Conservation (phyloP, 78 protist genomes). For the Polysphondylium violaceum region DNA sequence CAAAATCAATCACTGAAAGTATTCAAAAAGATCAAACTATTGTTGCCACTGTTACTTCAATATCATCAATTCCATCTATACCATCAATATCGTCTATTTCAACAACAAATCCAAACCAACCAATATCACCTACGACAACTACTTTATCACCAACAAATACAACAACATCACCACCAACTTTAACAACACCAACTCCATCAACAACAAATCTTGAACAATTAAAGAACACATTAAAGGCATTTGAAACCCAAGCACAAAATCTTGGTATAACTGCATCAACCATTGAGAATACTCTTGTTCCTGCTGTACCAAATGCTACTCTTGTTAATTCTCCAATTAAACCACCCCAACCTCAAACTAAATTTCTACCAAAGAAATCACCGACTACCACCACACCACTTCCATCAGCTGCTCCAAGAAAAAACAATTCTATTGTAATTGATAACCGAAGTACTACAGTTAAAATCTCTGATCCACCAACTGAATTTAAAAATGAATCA, state of each 20-base stretch:
- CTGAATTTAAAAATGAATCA: constrained; percentile 54
- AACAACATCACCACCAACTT: constrained; percentile 17
- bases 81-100: no score
- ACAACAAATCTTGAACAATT: constrained; percentile 6
- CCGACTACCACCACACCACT: neutral
- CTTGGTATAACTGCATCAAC: constrained; percentile 13
- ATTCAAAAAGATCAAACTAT: constrained; percentile 24
- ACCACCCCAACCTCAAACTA: neutral
- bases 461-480: constrained; percentile 51
- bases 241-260: constrained; percentile 57
- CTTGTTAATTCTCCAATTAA: neutral
- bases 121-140: no score
- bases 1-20: constrained; percentile 35
- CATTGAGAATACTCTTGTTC: neutral
- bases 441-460: constrained; percentile 63
- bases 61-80: neutral
- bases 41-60: neutral
- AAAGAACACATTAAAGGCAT: constrained; percentile 6
- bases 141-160: neutral
- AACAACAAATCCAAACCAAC: no score
- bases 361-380: neutral
- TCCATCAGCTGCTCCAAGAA: neutral
- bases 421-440: constrained; percentile 28
- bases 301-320: neutral
- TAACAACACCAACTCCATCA: constrained; percentile 1